Base-by-base conservation (phyloP, 1,284 basidiomycete species). In the Mycosarcoma maydis region DNA sequence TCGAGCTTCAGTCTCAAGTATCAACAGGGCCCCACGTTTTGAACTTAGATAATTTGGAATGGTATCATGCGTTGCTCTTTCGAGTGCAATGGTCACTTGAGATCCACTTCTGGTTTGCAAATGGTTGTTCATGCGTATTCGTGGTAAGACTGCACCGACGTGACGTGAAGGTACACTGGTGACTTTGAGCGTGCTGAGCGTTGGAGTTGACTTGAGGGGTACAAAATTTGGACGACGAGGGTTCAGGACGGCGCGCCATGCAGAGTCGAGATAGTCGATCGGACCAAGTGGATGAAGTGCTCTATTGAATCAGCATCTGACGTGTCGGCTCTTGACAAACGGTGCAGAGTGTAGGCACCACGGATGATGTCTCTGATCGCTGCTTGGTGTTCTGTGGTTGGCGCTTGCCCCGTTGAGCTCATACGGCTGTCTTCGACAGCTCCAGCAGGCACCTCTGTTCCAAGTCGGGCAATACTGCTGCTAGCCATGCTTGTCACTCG, bases 291-390 rank as follows among this genome's bases (percentile, higher is more conserved):
- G 4, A 69, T 24, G 23, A 69, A 69, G 0, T 43, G 20, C 10
- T 69, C 39, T 3, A 13, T 26, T 6, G 45, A 16, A 19, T 37
- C 16, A 4, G 23, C 9, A 1, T 22, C 26, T 3, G 53, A 34
- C 19, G n/a, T 11, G 3, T 24, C 11, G 3, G 42, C 3, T 1
- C 43, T 41, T 17, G 29, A 22, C 5, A 37, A 39, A 24, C 47
- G 46, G 37, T 58, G 41, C 10, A 69, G 29, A 4, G 40, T 56
- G 37, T 22, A 59, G 13, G 66, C 59, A 14, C 59, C 51, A 10
- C 55, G 41, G 11, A 64, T 27, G 23, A 68, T 59, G 36, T 69
- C 66, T 33, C 23, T 49, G 22, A 68, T 60, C 8, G 66, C 66
- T 16, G 23, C 37, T 22, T 46, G 24, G 34, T 50, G 46, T 7